phyloP scores from a whole-genome alignment of 257 asterid species.

The Vinca minor region DNA sequence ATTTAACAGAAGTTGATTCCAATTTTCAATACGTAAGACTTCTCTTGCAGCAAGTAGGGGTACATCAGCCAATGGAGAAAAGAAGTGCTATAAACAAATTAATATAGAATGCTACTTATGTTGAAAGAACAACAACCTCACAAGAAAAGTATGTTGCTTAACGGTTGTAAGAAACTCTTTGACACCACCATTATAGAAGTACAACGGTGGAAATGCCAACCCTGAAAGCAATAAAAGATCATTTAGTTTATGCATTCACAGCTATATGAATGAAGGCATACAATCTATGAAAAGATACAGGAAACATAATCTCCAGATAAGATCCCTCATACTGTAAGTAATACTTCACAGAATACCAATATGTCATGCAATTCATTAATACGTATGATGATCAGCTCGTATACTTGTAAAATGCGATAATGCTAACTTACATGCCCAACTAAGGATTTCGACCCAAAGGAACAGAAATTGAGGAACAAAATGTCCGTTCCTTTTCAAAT shows the following conservation, averaged over 20 bases:
- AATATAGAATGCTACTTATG: constrained; percentile 12
- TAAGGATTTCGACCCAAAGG: background rate
- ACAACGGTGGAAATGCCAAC: constrained; percentile 88
- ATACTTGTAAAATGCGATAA: background rate
- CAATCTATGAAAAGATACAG: background rate
- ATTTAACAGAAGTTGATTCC: too few relatives aligned
- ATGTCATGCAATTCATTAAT: background rate
- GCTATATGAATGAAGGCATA: background rate
- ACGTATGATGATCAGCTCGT: background rate
- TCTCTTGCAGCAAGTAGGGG: too few relatives aligned
- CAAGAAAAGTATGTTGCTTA: constrained; percentile 74
- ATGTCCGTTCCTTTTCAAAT: background rate
- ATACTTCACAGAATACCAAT: background rate
- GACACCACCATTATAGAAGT: constrained; percentile 96
- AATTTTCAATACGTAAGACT: too few relatives aligned
- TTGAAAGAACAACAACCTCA: constrained; percentile 44
- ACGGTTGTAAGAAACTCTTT: constrained; percentile 78
- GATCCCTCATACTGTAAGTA: background rate
- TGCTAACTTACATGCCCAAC: background rate
- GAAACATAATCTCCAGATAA: background rate
- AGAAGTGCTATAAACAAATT: too few relatives aligned
- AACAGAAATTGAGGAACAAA: background rate
- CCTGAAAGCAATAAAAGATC: constrained; percentile 44
- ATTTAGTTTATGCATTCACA: background rate
- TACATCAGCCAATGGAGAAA: too few relatives aligned